A percentile compares a stretch with the other conserved stretches of the same genome.
These are phyloP conservation scores for Globisporangium spinosum DNA, from an alignment of 352 stramenopile species.

Conservation along the genomic window DNA sequence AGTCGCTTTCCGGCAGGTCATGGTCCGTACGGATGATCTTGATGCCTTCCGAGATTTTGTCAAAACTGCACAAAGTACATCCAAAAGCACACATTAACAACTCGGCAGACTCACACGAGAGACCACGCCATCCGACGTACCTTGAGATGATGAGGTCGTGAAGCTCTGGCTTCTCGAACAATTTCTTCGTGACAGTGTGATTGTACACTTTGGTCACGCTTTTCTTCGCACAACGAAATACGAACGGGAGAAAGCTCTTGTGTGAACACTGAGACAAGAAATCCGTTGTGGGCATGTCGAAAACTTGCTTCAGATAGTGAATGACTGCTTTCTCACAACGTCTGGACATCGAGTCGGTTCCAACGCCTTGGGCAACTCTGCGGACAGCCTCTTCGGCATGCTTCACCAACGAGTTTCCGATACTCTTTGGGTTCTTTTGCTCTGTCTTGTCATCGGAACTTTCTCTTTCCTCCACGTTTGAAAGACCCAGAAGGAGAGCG, in stretches of 20 bases:
- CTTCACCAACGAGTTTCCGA: neutral
- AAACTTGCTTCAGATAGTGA: conserved; percentile 35
- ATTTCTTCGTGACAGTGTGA: conserved; percentile 27
- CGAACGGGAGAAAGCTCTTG: conserved; percentile 30
- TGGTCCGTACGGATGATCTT: neutral
- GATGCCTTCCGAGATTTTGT: conserved; percentile 14
- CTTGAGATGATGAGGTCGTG: conserved; percentile 34
- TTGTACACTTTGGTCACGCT: conserved; percentile 42
- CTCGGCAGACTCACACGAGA: neutral
- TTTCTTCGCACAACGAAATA: conserved; percentile 41
- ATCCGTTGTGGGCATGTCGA: neutral
- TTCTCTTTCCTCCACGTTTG: neutral
- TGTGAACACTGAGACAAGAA: neutral
- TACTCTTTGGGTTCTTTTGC: neutral
- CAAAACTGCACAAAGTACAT: conserved; percentile 32
- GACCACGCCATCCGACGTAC: conserved; percentile 15
- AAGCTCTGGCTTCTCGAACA: conserved; percentile 23
- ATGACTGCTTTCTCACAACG: conserved; percentile 28
- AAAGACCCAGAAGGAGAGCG: conserved; percentile 10
- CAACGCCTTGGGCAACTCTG: conserved; percentile 5
- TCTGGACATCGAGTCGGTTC: conserved; percentile 13
- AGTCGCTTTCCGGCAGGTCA: conserved; percentile 7
- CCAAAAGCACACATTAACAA: conserved; percentile 10
- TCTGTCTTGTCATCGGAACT: neutral
- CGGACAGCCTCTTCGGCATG: conserved; percentile 7